Evolutionary conservation across 441 rosid species (phyloP).

Genomic region (Pelargonium australe): DNA sequence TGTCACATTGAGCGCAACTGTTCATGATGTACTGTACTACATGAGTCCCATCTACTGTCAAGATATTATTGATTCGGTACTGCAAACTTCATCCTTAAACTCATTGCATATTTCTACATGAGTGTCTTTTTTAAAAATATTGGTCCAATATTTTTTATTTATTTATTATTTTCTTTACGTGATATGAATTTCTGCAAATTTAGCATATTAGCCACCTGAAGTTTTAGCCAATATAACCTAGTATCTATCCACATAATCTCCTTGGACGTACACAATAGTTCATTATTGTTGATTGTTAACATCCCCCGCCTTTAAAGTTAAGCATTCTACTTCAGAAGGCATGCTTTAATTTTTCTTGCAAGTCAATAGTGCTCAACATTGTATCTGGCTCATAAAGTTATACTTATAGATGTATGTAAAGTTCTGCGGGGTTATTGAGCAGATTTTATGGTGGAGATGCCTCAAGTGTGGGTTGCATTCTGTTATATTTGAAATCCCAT

Average conservation of each 20-base stretch:
- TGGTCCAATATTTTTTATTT: too few species aligned
- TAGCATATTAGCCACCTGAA: background rate
- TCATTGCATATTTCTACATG: background rate
- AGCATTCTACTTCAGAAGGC: background rate
- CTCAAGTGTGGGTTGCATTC: background rate
- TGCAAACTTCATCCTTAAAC: constrained; percentile 13
- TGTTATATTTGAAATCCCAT: background rate
- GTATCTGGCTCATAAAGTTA: background rate
- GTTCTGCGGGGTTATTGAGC: background rate
- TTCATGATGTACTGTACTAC: constrained; percentile 93
- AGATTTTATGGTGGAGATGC: constrained; percentile 3
- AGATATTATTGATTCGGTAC: constrained; percentile 89
- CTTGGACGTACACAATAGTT: background rate
- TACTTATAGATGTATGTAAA: background rate
- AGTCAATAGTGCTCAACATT: background rate
- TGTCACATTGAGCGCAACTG: constrained; percentile 85
- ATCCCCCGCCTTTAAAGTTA: background rate
- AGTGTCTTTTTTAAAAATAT: background rate
- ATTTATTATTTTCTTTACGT: background rate
- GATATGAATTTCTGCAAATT: background rate
- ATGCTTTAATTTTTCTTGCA: background rate
- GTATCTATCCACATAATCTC: background rate
- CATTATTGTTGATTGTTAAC: background rate
- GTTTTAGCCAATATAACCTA: background rate
- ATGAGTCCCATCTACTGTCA: constrained; percentile 99